Evolutionary conservation across 352 stramenopile genomes (phyloP), one percentile per base, ranked within the genome.

Genomic region (Plasmopara viticola): DNA sequence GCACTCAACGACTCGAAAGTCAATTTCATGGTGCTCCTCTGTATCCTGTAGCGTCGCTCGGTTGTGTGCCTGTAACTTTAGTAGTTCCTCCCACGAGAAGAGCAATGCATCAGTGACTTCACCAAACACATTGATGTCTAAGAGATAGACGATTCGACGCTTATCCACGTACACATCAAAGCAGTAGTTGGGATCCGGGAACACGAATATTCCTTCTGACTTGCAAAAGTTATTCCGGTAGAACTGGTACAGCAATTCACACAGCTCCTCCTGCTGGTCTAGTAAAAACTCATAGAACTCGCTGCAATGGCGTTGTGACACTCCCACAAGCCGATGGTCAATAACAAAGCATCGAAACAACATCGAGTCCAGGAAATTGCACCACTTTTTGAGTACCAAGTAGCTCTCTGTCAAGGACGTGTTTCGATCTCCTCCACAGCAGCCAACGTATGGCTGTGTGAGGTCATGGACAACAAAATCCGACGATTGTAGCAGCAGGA

Each of bases 101-200:
- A 98, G 60, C n/a, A 98, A 73, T 29, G 86, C 66, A 64, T 98
- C 90, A 0, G 94, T 98, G n/a, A 93, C 75, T 13, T 31, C 62
- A 13, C 84, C 84, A 72, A 95, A 98, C 10, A 97, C 84, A 70
- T 98, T 98, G 53, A 98, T 94, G 72, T 98, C 94, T 17, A 98
- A 44, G 14, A 98, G 64, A 62, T 89, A 97, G 25, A 96, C 86
- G 35, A 86, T 75, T 57, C 88, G 70, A 41, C 93, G 76, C 62
- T 95, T 97, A 72, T 98, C 93, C 20, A 98, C 64, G 60, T 98
- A 98, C 17, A 97, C 74, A 64, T 98, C 94, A 10, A 98, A 87
- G 28, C 94, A 77, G 65, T 92, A 97, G 48, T 95, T 87, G 2
- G 62, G 51, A 42, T 86, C 89, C 17, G 70, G 74, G 45, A 85